Evolutionary conservation across 768 basidiomycete genomes (phyloP).

Genomic region (Boletus patriciae): DNA sequence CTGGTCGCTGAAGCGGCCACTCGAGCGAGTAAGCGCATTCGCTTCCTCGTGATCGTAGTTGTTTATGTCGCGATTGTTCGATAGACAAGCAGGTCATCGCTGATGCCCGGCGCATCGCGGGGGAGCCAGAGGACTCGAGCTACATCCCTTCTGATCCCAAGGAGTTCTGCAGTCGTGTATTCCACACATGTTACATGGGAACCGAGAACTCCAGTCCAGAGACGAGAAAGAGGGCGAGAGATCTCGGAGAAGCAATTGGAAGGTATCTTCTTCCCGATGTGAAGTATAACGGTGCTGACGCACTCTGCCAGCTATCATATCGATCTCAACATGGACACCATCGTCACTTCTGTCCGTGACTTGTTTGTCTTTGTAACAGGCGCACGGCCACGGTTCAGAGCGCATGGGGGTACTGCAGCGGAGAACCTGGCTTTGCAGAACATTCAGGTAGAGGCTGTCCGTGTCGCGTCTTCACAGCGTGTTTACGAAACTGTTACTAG

Average conservation of each 20-base stretch:
- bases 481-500: constrained; percentile 37
- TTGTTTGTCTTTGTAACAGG: constrained; percentile 85
- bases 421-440: constrained; percentile 98
- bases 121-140: constrained; percentile 75
- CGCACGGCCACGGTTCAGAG: constrained; percentile 70
- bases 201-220: constrained; percentile 93
- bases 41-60: neutral
- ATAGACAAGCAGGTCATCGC: constrained; percentile 81
- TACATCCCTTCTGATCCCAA: constrained; percentile 86
- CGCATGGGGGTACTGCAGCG: constrained; percentile 79
- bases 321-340: constrained; percentile 93
- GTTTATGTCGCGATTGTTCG: neutral
- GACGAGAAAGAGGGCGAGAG: constrained; percentile 83
- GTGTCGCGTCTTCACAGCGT: neutral
- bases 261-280: constrained; percentile 48
- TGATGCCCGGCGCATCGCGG: constrained; percentile 87
- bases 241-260: constrained; percentile 85
- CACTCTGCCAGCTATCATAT: constrained; percentile 71
- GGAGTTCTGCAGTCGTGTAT: constrained; percentile 83
- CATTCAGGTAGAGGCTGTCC: constrained; percentile 63
- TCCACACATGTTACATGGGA: constrained; percentile 99
- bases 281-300: neutral
- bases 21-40: constrained; percentile 56
- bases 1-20: constrained; percentile 79
- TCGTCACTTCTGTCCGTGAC: constrained; percentile 81